Evolutionary conservation across 2,329 filamentous ascomycete genomes (phyloP).

Genomic region (Falciphora oryzae): DNA sequence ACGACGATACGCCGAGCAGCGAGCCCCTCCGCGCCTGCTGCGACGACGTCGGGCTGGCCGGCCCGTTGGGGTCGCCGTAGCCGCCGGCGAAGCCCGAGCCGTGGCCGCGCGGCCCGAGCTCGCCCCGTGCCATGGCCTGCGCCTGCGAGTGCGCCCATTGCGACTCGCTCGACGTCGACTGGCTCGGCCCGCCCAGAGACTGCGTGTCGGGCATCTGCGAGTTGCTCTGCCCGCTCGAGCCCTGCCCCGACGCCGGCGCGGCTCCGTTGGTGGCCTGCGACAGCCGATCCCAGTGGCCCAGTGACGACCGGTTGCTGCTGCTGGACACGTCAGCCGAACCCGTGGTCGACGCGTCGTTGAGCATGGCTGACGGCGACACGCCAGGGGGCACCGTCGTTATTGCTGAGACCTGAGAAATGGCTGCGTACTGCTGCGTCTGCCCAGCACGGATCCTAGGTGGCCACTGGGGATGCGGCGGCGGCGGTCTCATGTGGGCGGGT

Average conservation of each 20-base stretch:
- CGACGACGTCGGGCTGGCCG: conserved; percentile 25
- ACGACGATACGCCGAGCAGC: conserved; percentile 6
- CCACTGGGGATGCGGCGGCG: conserved; percentile 30
- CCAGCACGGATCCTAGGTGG: conserved; percentile 14
- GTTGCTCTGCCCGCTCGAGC: conserved; percentile 17
- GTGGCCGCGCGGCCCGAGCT: conserved; percentile 19
- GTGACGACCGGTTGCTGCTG: conserved; percentile 44
- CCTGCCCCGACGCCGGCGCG: background rate
- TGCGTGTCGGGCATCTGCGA: conserved; percentile 51
- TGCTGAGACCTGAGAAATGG: conserved; percentile 57
- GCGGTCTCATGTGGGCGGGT: conserved; percentile 47
- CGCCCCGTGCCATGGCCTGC: conserved; percentile 39
- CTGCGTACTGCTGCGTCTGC: conserved; percentile 11
- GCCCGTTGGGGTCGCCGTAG: conserved; percentile 1
- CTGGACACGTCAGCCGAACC: conserved; percentile 71
- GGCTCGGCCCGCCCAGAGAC: conserved; percentile 31
- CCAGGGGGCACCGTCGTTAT: conserved; percentile 53
- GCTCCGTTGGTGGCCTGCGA: conserved; percentile 68
- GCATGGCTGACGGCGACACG: conserved; percentile 50
- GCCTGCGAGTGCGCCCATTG: conserved; percentile 55
- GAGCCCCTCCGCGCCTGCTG: background rate
- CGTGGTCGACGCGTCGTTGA: conserved; percentile 91
- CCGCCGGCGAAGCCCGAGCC: conserved; percentile 6
- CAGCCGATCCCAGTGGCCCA: conserved; percentile 39
- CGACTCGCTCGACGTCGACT: conserved; percentile 45